These are phyloP conservation scores for Auriscalpium microsporum DNA, from an alignment of 768 basidiomycete genomes.

Conservation along the genomic window DNA sequence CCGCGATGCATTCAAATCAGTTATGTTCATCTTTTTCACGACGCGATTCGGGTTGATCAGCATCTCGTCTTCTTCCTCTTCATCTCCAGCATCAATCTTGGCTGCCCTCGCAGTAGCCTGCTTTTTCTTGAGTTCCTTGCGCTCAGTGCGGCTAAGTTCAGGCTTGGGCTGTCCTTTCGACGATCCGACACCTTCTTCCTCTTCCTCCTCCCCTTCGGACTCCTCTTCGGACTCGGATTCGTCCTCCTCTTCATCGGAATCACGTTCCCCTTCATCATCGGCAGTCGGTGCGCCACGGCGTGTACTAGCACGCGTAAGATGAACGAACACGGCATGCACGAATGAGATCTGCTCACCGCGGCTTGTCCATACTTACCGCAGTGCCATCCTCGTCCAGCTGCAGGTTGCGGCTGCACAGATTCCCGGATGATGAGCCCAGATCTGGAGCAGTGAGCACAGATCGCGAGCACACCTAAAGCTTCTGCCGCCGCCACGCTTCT, in stretches of 20 bases:
- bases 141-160: slow-evolving; percentile 63
- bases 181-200: slow-evolving; percentile 9
- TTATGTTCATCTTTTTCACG: slow-evolving; percentile 64
- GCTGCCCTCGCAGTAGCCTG: slow-evolving; percentile 36
- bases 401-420: slow-evolving; percentile 14
- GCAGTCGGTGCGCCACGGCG: slow-evolving; percentile 24
- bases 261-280: slow-evolving; percentile 31
- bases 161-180: slow-evolving; percentile 23
- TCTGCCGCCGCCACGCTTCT: slow-evolving; percentile 35
- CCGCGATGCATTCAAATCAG: slow-evolving; percentile 58
- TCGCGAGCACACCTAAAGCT: slow-evolving; percentile 25
- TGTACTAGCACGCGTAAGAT: neutral
- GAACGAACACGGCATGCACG: neutral
- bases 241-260: slow-evolving; percentile 37
- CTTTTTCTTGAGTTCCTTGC: slow-evolving; percentile 80
- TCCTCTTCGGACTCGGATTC: slow-evolving; percentile 34
- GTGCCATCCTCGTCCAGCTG: slow-evolving; percentile 22
- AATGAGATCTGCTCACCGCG: slow-evolving; percentile 1
- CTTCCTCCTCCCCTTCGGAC: slow-evolving; percentile 21
- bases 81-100: slow-evolving; percentile 37
- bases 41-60: slow-evolving; percentile 74
- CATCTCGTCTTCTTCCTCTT: slow-evolving; percentile 56
- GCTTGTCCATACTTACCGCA: slow-evolving; percentile 17
- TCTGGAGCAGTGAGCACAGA: neutral
- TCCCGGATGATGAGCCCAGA: slow-evolving; percentile 11